These are phyloP conservation scores for Geotrichum restrictum DNA, from an alignment of 1,139 yeast species.

Conservation along the genomic window DNA sequence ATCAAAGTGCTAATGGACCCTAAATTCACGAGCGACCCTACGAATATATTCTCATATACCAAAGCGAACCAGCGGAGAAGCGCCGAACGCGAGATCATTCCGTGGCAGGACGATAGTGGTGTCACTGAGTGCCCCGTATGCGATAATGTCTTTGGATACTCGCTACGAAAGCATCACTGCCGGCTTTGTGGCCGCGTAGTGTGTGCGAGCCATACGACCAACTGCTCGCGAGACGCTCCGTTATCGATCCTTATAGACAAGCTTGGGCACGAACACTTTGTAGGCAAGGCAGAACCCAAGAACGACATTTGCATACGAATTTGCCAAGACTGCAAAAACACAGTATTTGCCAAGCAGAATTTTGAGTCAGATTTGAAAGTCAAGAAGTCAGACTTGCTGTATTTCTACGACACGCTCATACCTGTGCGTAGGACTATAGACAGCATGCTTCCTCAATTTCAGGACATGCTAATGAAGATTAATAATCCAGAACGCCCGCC, in stretches of 20 bases:
- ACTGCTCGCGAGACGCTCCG: slow-evolving; percentile 74
- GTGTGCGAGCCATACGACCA: slow-evolving; percentile 60
- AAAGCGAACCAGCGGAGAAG: slow-evolving; percentile 33
- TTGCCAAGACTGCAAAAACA: slow-evolving; percentile 65
- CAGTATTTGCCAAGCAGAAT: slow-evolving; percentile 55
- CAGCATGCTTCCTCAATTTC: slow-evolving; percentile 43
- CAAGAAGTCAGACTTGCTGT: slow-evolving; percentile 31
- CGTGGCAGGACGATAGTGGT: slow-evolving; percentile 63
- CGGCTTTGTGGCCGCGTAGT: slow-evolving; percentile 77
- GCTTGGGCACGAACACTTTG: slow-evolving; percentile 23
- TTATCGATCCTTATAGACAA: slow-evolving; percentile 47
- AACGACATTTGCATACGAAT: slow-evolving; percentile 46
- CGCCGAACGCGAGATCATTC: slow-evolving; percentile 53
- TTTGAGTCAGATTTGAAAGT: slow-evolving; percentile 42
- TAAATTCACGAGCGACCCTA: slow-evolving; percentile 23
- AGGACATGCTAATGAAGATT: slow-evolving; percentile 38
- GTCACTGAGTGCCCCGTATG: slow-evolving; percentile 64
- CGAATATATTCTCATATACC: slow-evolving; percentile 29
- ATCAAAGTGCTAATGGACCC: slow-evolving; percentile 31
- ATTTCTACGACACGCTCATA: slow-evolving; percentile 13
- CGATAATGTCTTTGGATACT: slow-evolving; percentile 50
- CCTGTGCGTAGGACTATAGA: slow-evolving; percentile 35
- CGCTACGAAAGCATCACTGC: slow-evolving; percentile 80
- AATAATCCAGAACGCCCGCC: slow-evolving; percentile 36
- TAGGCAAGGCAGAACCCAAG: slow-evolving; percentile 27